Percentiles rank a stretch among this genome's conserved stretches.
Conservation (phyloP, 768 basidiomycete genomes). For the Auricularia auricula-judae region DNA sequence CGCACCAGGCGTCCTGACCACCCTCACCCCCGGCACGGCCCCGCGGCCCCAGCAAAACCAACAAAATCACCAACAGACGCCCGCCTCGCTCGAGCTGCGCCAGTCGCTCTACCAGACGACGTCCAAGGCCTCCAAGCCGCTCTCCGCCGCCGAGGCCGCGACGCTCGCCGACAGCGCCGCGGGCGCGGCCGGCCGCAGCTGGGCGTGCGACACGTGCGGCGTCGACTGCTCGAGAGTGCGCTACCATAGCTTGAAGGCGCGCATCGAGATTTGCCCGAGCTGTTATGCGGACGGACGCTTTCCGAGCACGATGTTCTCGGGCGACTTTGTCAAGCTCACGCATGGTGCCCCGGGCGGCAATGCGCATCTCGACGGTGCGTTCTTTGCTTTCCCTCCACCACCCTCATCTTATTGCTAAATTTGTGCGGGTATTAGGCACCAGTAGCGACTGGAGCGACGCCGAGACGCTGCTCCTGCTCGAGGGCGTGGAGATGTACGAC, state of each 20-base stretch:
- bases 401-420: background rate
- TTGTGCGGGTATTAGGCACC: conserved; percentile 5
- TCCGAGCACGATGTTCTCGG: conserved; percentile 90
- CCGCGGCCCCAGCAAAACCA: conserved; percentile 13
- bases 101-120: conserved; percentile 83
- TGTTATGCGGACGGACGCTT: conserved; percentile 97
- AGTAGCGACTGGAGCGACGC: conserved; percentile 83
- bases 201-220: conserved; percentile 89
- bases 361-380: background rate
- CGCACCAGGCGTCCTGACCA: conserved; percentile 43
- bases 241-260: conserved; percentile 89
- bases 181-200: conserved; percentile 32
- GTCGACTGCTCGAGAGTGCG: conserved; percentile 81
- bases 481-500: conserved; percentile 96
- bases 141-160: conserved; percentile 59
- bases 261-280: conserved; percentile 79
- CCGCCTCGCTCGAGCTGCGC: conserved; percentile 79
- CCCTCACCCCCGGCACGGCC: conserved; percentile 28
- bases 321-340: conserved; percentile 88
- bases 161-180: conserved; percentile 37
- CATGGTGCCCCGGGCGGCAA: conserved; percentile 17
- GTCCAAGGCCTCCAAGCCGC: conserved; percentile 64
- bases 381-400: conserved; percentile 22
- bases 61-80: conserved; percentile 27
- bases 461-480: conserved; percentile 80